Evolutionary conservation across 1,284 basidiomycete species (phyloP).

Genomic region (Rhodotorula sp.): DNA sequence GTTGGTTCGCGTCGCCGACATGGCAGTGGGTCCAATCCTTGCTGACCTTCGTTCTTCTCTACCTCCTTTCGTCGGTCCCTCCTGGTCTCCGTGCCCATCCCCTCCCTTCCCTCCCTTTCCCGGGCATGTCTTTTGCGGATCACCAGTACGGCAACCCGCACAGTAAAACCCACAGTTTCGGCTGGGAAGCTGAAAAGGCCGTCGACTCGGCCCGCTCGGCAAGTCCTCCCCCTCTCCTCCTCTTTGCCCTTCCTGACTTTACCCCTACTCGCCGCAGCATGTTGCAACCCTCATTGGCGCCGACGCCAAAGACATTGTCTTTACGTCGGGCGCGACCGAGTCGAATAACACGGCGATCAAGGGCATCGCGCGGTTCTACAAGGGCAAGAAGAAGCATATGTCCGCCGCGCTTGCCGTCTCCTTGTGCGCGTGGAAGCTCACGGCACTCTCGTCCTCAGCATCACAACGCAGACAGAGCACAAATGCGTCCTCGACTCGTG

Average conservation of each 20-base stretch:
- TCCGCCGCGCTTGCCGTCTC: slow-evolving; percentile 51
- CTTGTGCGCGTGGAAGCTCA: not conserved
- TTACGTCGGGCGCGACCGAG: slow-evolving; percentile 98
- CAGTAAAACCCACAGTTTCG: slow-evolving; percentile 82
- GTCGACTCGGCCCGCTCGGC: slow-evolving; percentile 61
- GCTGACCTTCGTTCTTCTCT: too few species aligned
- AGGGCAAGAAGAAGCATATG: slow-evolving; percentile 87
- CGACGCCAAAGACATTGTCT: slow-evolving; percentile 92
- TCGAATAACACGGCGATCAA: slow-evolving; percentile 98
- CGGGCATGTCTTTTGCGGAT: too few species aligned
- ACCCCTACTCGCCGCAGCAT: slow-evolving; percentile 59
- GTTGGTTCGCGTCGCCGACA: too few species aligned
- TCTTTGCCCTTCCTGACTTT: not conserved
- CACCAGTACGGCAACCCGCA: not conserved
- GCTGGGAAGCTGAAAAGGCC: slow-evolving; percentile 96
- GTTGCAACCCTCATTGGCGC: slow-evolving; percentile 91
- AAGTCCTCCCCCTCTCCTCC: not conserved
- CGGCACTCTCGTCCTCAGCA: slow-evolving; percentile 57
- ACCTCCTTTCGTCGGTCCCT: too few species aligned
- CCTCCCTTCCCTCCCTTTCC: too few species aligned
- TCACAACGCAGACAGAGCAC: slow-evolving; percentile 70
- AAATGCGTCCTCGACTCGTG: slow-evolving; percentile 99
- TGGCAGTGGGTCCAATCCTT: too few species aligned
- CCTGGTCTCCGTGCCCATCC: too few species aligned
- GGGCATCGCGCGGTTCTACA: slow-evolving; percentile 86